Evolutionary conservation across 192 early-diverging fungal genomes (phyloP), one percentile per base, ranked within the genome.

Genomic region (Coemansia sp.): DNA sequence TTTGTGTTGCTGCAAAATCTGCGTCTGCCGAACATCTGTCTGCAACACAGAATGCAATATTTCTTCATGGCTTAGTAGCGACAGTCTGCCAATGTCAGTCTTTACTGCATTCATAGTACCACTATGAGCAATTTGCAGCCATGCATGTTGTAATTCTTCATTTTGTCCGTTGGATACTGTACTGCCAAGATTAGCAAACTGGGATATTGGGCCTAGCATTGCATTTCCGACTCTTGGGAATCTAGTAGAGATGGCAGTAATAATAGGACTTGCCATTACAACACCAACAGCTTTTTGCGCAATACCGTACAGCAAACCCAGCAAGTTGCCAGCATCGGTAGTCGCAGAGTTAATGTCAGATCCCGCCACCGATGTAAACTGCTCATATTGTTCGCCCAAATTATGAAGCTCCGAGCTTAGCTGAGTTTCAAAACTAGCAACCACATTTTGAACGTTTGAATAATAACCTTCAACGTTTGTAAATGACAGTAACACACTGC

Each of bases 401-500:
- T 66, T 51, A 20, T 44, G 62, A n/a, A 72, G 17, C 11, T 78
- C 63, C 0, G 66, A 31, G 26, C 63, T 51, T 21, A 69, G 19
- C 42, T 50, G n/a, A 11, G 56, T 62, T 54, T 72, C 59, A 21
- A 78, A 47, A 14, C 20, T 37, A 4, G 44, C n/a, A n/a, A 47
- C 59, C 3, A 51, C 70, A 6, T n/a, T 21, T 10, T 65, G 63
- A 2, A 52, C 66, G 12, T 69, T 60, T 15, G 54, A 31, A 4
- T 48, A 21, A 48, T 66, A 72, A n/a, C 47, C 65, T 5, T 62
- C 36, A 17, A 66, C 56, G 46, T 72, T 72, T n/a, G 75, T 78
- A 6, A 78, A 11, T 15, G 75, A 66, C 15, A 72, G 51, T 17
- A 72, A 23, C 3, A 72, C 17, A 11, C 42, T 61, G 20, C 62